Evolutionary conservation across 139 green algal genomes (phyloP), one percentile per base, ranked within the genome.

Genomic region (Volvox africanus): DNA sequence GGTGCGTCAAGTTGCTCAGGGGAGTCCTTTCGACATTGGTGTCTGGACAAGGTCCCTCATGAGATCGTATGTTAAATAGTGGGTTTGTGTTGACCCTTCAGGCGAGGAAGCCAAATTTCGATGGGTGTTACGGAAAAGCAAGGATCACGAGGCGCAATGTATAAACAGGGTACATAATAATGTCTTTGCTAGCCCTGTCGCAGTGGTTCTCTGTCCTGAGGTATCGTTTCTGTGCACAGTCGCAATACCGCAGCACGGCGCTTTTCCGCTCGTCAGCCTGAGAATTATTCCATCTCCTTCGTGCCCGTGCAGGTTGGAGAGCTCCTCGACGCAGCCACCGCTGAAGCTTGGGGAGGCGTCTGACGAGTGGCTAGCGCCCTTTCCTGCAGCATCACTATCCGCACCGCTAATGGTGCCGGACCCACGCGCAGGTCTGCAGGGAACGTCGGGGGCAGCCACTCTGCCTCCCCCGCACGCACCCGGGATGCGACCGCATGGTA

Each of bases 341-440:
- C 44, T 90, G 20, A 82, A 37, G 3, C 81, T 89, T 17, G 86
- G 86, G 1, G 86, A 90, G 69, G 86, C 86, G 1, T 90, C 86
- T 17, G 86, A 90, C 73, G 86, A 90, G 86, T 90, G 86, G 86
- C 86, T 90, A 0, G 73, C 86, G 26, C 86, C 86, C 0, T 44
- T 90, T 30, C 73, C 73, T 13, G 9, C 73, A 3, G 73, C 22
- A 28, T n/a, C 86, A 9, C 50, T 90, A 12, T 83, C 86, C 6
- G 73, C 73, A 14, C 86, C 86, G 21, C 14, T 61, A 24, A 36
- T 61, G 14, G 30, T 90, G 50, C 86, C 86, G 19, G 86, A 90
- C 32, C 86, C 86, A 13, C 86, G 73, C 2, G 68, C 55, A 13
- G 16, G 13, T 55, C 44, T 50, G 26, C 80, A 21, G 11, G 28